Base-by-base conservation (phyloP, 2,329 filamentous ascomycete genomes). In the Monilinia fructigena region DNA sequence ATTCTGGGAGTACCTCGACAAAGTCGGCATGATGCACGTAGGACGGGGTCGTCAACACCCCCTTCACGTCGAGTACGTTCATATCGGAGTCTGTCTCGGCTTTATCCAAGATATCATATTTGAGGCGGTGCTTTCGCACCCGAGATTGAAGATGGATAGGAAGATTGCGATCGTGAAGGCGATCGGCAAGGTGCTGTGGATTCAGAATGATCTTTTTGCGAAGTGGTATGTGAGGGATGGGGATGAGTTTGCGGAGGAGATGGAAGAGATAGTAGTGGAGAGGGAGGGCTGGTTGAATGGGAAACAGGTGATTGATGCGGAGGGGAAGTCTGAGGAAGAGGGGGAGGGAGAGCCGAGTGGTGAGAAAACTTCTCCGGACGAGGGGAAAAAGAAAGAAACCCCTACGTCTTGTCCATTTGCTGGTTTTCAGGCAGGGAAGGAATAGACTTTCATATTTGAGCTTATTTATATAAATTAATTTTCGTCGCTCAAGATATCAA, bases 181-280 rank as follows among this genome's bases (percentile, higher is more conserved):
- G 0, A 81, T 94, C 28, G 86, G 86, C 69, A 94, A 95, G 77
- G 87, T 94, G 35, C 88, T 94, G 70, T 94, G 91, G 90, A 93
- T 94, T 71, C 91, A 94, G 78, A 94, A 94, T 75, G 91, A 94
- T 76, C 82, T 94, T 40, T 91, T 94, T 76, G 89, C 90, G n/a
- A 90, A 89, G 76, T 93, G 90, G 88, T 90, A 92, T 68, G 67
- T 75, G 40, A 45, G 26, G 35, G 65, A 64, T 50, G 52, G 28
- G 47, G 66, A 63, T n/a, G 67, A 63, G 40, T 66, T 52, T 40
- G 54, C 42, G 5, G 66, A 10, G 12, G 65, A 55, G 48, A 52
- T 38, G 63, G 66, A 67, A 18, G 55, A 58, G 18, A 53, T 47
- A 8, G 56, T 59, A 38, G 60, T 67, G 40, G 63, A 60, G 59